These are phyloP conservation scores for Dalbergia cultrata DNA, from an alignment of 306 rosid species.

Conservation along the genomic window DNA sequence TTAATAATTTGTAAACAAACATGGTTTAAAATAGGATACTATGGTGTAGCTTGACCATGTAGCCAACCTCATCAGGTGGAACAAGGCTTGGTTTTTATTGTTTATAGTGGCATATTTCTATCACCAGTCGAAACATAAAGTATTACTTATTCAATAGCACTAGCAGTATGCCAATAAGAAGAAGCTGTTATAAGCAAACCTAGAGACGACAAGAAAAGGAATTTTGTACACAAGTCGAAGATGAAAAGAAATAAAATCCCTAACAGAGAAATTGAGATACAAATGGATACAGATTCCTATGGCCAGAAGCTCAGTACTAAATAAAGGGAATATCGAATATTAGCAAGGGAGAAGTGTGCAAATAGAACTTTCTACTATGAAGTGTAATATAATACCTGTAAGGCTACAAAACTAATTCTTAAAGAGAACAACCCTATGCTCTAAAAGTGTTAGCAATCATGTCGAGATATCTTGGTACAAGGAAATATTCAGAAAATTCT, in stretches of 20 bases:
- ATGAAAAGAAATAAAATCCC: neutral
- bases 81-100: neutral
- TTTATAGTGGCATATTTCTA: slow-evolving; percentile 6
- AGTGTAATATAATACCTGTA: slow-evolving; percentile 18
- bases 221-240: slow-evolving; percentile 9
- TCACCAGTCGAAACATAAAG: slow-evolving; percentile 26
- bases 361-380: slow-evolving; percentile 39
- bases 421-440: slow-evolving; percentile 23
- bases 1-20: neutral
- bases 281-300: slow-evolving; percentile 29
- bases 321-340: slow-evolving; percentile 35
- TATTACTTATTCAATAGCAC: slow-evolving; percentile 24
- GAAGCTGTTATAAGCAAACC: slow-evolving; percentile 40
- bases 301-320: slow-evolving; percentile 30
- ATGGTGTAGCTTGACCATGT: neutral
- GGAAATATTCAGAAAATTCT: slow-evolving; percentile 38
- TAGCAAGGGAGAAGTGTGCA: neutral
- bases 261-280: slow-evolving; percentile 11
- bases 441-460: slow-evolving; percentile 37
- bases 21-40: neutral
- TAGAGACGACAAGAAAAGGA: neutral
- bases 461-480: slow-evolving; percentile 23
- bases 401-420: slow-evolving; percentile 41
- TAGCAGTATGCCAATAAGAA: neutral
- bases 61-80: neutral